Percentiles rank a stretch among this genome's conserved stretches.
Conservation (phyloP, 1,284 basidiomycete species). For the Puccinia sorghi region DNA sequence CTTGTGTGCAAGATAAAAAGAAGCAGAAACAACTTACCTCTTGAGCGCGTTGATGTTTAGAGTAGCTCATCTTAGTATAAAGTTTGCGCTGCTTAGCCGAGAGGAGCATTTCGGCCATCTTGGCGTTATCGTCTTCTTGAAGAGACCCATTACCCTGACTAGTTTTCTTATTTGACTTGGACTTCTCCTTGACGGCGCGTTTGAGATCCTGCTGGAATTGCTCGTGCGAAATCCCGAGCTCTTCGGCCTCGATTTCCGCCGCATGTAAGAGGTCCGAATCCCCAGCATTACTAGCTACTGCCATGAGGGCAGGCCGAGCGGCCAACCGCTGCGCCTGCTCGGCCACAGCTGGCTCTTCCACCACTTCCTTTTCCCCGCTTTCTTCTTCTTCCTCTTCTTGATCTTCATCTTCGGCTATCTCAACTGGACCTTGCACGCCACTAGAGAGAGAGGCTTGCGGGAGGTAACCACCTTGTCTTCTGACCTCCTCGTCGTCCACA, state of each 20-base stretch:
- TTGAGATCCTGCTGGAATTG: constrained; percentile 68
- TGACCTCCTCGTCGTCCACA: constrained; percentile 69
- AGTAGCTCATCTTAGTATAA: constrained; percentile 46
- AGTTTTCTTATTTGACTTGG: neutral
- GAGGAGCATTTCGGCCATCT: constrained; percentile 35
- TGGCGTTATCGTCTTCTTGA: constrained; percentile 50
- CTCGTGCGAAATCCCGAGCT: constrained; percentile 78
- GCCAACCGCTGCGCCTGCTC: constrained; percentile 50
- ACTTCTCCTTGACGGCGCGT: constrained; percentile 61
- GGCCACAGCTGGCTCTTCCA: constrained; percentile 35
- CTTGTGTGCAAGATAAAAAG: neutral
- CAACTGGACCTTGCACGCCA: constrained; percentile 57
- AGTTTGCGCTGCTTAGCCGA: constrained; percentile 42
- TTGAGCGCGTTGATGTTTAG: constrained; percentile 42
- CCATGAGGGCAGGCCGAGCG: constrained; percentile 62
- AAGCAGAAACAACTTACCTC: constrained; percentile 20
- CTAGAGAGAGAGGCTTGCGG: constrained; percentile 65
- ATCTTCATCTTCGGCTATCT: constrained; percentile 57
- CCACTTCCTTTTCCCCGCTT: neutral
- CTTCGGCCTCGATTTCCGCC: constrained; percentile 91
- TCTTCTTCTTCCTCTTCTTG: constrained; percentile 53
- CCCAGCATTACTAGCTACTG: constrained; percentile 65
- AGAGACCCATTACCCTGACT: constrained; percentile 45
- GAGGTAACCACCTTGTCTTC: constrained; percentile 60
- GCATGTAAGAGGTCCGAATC: constrained; percentile 75